Base-by-base conservation (phyloP, 2,329 filamentous ascomycete species). In the Ceratocystis colombiana region DNA sequence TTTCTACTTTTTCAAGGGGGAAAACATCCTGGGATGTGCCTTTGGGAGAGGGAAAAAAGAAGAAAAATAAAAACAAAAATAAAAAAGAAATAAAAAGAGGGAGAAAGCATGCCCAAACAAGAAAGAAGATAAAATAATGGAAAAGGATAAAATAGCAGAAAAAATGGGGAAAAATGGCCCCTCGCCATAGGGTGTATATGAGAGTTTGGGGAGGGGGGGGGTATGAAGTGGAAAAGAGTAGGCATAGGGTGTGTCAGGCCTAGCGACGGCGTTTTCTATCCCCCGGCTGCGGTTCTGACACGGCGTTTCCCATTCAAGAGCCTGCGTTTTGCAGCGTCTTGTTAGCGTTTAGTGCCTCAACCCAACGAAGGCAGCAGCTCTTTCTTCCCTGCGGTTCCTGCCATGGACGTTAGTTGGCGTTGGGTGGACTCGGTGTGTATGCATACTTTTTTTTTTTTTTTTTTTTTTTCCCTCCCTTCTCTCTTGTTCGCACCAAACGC, bases 1-100 rank as follows among this genome's bases (percentile, higher is more conserved):
- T 53, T 53, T 53, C 48, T 53, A 25, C 48, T 28, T 15, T 53
- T 25, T 53, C 37, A 41, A 53, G 48, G 48, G 48, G 48, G n/a
- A 53, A 20, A 53, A 53, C 17, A 53, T 12, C 10, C 20, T 53
- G 48, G 48, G 20, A 53, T 53, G 20, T 53, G 3, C 48, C 48
- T 53, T 53, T 20, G 46, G 30, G 50, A 57, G 33, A 20, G 17
- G 25, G 15, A 33, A 37, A 30, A 50, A 37, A 37, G 15, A 28
- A 8, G 4, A 33, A 20, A 8, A 37, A 20, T 2, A 10, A 20
- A 2, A 10, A 20, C 0, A 37, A 20, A n/a, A n/a, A 50, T 22
- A 48, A 25, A 12, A 5, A 17, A 15, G 15, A 25, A 22, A n/a
- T 5, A 25, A 22, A 22, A 22, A 37, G 6, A 62, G 20, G 10